phyloP scores from a whole-genome alignment of 352 stramenopile species.

The Phytophthora nicotianae region DNA sequence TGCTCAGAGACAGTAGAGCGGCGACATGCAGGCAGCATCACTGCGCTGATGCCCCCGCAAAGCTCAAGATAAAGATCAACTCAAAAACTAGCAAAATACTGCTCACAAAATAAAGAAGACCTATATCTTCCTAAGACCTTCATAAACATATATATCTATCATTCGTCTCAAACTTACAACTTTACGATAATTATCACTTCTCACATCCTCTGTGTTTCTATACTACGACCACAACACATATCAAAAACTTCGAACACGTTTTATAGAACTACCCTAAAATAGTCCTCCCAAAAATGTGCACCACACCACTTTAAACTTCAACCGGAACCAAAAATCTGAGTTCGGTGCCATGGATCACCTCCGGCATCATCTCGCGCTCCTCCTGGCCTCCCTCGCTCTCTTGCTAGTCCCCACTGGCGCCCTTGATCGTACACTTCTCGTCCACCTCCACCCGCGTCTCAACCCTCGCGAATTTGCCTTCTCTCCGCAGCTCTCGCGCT shows the following conservation, averaged over 20 bases:
- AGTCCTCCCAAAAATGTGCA: conserved; percentile 1
- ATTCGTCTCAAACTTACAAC: conserved; percentile 6
- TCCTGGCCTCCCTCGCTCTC: conserved; percentile 20
- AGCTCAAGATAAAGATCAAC: conserved; percentile 7
- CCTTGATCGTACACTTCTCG: conserved; percentile 32
- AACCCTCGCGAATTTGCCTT: conserved; percentile 7
- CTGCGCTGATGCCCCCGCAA: conserved; percentile 3
- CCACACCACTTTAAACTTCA: conserved; percentile 31
- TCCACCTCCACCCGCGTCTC: conserved; percentile 47
- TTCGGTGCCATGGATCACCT: conserved; percentile 8
- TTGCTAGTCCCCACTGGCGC: conserved; percentile 1
- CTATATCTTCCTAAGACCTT: conserved; percentile 19
- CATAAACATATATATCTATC: conserved; percentile 3
- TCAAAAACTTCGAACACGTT: conserved; percentile 10
- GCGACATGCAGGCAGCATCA: conserved; percentile 8
- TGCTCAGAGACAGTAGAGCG: conserved; percentile 5
- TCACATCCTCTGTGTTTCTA: not conserved
- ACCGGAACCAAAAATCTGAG: conserved; percentile 5
- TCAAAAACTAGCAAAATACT: conserved; percentile 3
- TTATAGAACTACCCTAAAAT: not conserved
- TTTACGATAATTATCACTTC: not conserved
- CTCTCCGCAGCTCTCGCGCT: conserved; percentile 5
- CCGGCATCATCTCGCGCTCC: conserved; percentile 21
- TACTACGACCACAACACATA: not conserved
- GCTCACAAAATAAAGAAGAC: not conserved